Evolutionary conservation across 768 basidiomycete genomes (phyloP).

Genomic region (Termitomyces sp.): DNA sequence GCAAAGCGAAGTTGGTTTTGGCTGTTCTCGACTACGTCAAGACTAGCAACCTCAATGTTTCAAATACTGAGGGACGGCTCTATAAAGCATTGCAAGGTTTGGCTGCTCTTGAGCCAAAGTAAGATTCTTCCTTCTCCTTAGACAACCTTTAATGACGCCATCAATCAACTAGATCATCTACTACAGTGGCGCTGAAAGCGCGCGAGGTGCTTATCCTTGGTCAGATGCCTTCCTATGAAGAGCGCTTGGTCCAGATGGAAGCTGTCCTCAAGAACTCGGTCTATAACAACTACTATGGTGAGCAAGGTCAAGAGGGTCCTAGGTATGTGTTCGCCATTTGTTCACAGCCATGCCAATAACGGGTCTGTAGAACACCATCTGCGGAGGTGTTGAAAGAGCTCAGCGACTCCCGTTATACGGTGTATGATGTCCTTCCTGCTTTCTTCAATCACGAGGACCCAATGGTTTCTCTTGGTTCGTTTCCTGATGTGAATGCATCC

Average conservation of each 20-base stretch:
- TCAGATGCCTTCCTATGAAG: slow-evolving; percentile 96
- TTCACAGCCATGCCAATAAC: slow-evolving; percentile 12
- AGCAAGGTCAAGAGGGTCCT: slow-evolving; percentile 54
- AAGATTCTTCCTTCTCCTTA: slow-evolving; percentile 23
- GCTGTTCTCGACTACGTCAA: slow-evolving; percentile 90
- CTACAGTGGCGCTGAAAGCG: slow-evolving; percentile 87
- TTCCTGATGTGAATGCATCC: background rate
- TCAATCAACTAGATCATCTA: slow-evolving; percentile 67
- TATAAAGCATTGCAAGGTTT: slow-evolving; percentile 77
- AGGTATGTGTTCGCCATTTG: slow-evolving; percentile 39
- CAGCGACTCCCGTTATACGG: slow-evolving; percentile 93
- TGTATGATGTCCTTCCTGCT: slow-evolving; percentile 93
- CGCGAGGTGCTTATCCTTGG: slow-evolving; percentile 95
- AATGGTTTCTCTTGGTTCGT: slow-evolving; percentile 78
- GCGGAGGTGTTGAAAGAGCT: slow-evolving; percentile 88
- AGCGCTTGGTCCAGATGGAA: slow-evolving; percentile 93
- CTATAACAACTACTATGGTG: slow-evolving; percentile 86
- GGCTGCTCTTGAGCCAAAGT: slow-evolving; percentile 88
- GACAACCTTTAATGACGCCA: background rate
- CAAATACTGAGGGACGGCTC: slow-evolving; percentile 69
- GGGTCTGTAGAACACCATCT: slow-evolving; percentile 63
- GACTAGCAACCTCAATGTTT: slow-evolving; percentile 69
- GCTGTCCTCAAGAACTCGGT: slow-evolving; percentile 87
- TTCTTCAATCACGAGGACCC: slow-evolving; percentile 91
- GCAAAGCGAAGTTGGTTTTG: slow-evolving; percentile 87